phyloP scores from a whole-genome alignment of 2,329 filamentous ascomycete species.

The Pseudocercospora cruenta region DNA sequence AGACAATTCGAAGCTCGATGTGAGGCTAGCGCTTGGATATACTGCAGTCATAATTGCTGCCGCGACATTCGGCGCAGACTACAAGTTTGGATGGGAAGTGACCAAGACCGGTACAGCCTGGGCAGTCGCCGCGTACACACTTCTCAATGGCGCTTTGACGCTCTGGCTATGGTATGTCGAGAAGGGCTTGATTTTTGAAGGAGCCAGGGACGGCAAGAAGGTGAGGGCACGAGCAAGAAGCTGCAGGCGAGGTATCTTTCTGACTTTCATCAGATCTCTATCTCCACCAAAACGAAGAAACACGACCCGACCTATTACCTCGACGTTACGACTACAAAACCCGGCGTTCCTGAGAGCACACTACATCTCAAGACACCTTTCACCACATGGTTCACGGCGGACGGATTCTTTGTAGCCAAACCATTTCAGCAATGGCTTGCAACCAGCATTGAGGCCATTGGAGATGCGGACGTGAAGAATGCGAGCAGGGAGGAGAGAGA shows the following conservation, averaged over 20 bases:
- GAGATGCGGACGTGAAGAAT: slow-evolving; percentile 64
- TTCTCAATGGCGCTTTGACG: slow-evolving; percentile 77
- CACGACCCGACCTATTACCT: slow-evolving; percentile 80
- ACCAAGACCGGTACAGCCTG: slow-evolving; percentile 80
- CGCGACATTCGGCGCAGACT: slow-evolving; percentile 88
- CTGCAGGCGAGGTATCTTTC: not conserved
- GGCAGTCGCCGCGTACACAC: slow-evolving; percentile 78
- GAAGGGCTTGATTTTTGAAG: slow-evolving; percentile 79
- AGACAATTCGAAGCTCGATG: slow-evolving; percentile 77
- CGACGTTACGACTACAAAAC: slow-evolving; percentile 55
- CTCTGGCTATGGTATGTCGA: slow-evolving; percentile 86
- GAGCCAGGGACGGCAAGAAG: slow-evolving; percentile 69
- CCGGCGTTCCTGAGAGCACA: slow-evolving; percentile 29
- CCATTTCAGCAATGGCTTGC: slow-evolving; percentile 81
- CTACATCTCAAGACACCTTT: slow-evolving; percentile 67
- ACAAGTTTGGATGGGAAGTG: slow-evolving; percentile 82
- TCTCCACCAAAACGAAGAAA: slow-evolving; percentile 75
- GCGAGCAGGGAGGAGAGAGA: slow-evolving; percentile 46
- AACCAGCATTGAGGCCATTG: slow-evolving; percentile 67
- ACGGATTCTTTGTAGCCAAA: slow-evolving; percentile 73
- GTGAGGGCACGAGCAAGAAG: slow-evolving; percentile 46
- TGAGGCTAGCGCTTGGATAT: slow-evolving; percentile 83
- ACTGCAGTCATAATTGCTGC: slow-evolving; percentile 76
- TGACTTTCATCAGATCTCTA: slow-evolving; percentile 62
- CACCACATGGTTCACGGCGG: slow-evolving; percentile 70